A percentile compares a stretch with the other conserved stretches of the same genome.
These are phyloP conservation scores for Cyclotella kingstonii DNA, from an alignment of 108 stramenopile species.

Conservation along the genomic window DNA sequence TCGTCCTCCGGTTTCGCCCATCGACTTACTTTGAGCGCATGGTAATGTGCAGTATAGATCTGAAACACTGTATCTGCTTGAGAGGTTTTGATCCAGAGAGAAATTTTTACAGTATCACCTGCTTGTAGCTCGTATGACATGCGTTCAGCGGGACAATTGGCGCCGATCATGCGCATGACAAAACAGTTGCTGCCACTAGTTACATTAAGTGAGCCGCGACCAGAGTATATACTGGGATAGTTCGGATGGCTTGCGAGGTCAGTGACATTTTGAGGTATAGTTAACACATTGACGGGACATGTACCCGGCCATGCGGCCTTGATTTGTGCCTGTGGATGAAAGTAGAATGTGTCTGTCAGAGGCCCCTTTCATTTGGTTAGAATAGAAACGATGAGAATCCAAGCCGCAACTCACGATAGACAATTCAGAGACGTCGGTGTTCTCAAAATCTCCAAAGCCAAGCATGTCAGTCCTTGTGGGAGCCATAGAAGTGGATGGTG, in stretches of 20 bases:
- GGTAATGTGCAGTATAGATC: slow-evolving; percentile 35
- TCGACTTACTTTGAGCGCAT: slow-evolving; percentile 6
- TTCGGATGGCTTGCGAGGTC: too few species aligned
- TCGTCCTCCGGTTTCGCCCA: slow-evolving; percentile 31
- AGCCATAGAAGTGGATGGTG: neutral
- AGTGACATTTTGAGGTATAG: neutral
- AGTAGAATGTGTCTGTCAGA: too few species aligned
- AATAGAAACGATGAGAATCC: neutral
- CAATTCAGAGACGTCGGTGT: too few species aligned
- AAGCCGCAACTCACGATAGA: neutral
- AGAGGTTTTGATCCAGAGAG: slow-evolving; percentile 13
- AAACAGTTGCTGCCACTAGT: slow-evolving; percentile 25
- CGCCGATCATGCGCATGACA: slow-evolving; percentile 18
- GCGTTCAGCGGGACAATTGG: slow-evolving; percentile 8
- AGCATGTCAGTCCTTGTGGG: neutral
- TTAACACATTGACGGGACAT: neutral
- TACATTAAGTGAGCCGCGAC: neutral
- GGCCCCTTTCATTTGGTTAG: neutral
- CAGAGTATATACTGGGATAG: slow-evolving; percentile 19
- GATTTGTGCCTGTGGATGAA: too few species aligned
- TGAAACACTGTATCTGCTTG: slow-evolving; percentile 17
- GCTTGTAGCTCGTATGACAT: slow-evolving; percentile 2
- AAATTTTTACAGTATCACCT: slow-evolving; percentile 24
- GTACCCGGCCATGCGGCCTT: too few species aligned
- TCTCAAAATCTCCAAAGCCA: slow-evolving; percentile 11